phyloP scores from a whole-genome alignment of 768 basidiomycete genomes.

The Suillus sp. region DNA sequence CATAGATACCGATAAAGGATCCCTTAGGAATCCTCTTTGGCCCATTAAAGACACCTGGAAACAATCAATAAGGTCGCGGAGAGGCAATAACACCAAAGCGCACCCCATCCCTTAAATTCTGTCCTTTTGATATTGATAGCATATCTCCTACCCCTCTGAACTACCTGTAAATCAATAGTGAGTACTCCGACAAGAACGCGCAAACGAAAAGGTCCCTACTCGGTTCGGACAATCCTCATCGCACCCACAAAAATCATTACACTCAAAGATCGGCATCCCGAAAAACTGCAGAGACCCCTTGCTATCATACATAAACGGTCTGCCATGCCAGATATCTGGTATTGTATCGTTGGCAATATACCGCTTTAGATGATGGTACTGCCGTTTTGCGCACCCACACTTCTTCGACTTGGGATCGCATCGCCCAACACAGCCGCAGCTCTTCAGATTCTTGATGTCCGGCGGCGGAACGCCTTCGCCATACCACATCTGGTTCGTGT shows the following conservation, averaged over 20 bases:
- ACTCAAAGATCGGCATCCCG: slow-evolving; percentile 79
- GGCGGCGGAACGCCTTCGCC: slow-evolving; percentile 68
- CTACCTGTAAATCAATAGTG: slow-evolving; percentile 53
- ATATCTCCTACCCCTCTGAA: slow-evolving; percentile 74
- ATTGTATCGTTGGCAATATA: slow-evolving; percentile 26
- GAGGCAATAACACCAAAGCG: slow-evolving; percentile 18
- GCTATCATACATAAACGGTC: slow-evolving; percentile 72
- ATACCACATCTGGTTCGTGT: slow-evolving; percentile 82
- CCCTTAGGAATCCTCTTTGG: slow-evolving; percentile 64
- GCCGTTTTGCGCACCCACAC: slow-evolving; percentile 69
- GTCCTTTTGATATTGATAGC: slow-evolving; percentile 71
- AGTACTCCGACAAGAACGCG: slow-evolving; percentile 3
- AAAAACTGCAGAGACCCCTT: slow-evolving; percentile 52
- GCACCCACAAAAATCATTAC: slow-evolving; percentile 81
- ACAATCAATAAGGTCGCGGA: slow-evolving; percentile 1
- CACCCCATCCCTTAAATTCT: slow-evolving; percentile 83
- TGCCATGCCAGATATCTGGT: slow-evolving; percentile 37
- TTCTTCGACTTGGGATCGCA: slow-evolving; percentile 76
- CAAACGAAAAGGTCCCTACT: slow-evolving; percentile 44
- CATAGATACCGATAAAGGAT: slow-evolving; percentile 80
- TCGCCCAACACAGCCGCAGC: slow-evolving; percentile 74
- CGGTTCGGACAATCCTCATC: slow-evolving; percentile 80
- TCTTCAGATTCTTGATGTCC: slow-evolving; percentile 53
- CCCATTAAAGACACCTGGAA: slow-evolving; percentile 70
- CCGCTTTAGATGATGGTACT: slow-evolving; percentile 39